Conservation (phyloP, 139 green algal genomes). For the Tetradesmus lagerheimii region DNA sequence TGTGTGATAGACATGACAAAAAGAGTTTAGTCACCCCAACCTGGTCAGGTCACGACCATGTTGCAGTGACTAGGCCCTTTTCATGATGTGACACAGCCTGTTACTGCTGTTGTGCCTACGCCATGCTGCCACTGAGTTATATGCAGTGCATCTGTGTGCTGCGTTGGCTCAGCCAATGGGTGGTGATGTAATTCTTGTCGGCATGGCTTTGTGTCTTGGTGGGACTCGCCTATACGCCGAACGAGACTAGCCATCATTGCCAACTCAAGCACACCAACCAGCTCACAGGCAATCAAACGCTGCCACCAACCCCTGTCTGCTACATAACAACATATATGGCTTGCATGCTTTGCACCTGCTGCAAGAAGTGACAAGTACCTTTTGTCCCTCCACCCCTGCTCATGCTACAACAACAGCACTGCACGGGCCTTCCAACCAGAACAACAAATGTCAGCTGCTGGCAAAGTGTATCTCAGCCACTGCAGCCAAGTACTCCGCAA, state of each 20-base stretch:
- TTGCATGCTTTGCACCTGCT: background rate
- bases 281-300: background rate
- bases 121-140: background rate
- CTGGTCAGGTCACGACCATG: too few relatives aligned
- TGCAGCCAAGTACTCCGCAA: too few relatives aligned
- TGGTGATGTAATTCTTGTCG: constrained; percentile 15
- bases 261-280: background rate
- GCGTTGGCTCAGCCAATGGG: background rate
- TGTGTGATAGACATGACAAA: too few relatives aligned
- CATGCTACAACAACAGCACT: background rate
- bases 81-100: too few relatives aligned
- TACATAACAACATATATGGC: background rate
- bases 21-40: too few relatives aligned
- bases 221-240: constrained; percentile 22
- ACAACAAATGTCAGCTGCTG: too few relatives aligned
- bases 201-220: constrained; percentile 24
- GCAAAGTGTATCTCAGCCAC: too few relatives aligned
- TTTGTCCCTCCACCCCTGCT: too few relatives aligned
- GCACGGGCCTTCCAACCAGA: too few relatives aligned
- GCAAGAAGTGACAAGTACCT: too few relatives aligned
- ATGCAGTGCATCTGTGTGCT: background rate
- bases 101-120: background rate
- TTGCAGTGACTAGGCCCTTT: too few relatives aligned
- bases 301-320: background rate
- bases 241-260: constrained; percentile 21